phyloP scores from a whole-genome alignment of 805 yeast species.

The Candida argentea region DNA sequence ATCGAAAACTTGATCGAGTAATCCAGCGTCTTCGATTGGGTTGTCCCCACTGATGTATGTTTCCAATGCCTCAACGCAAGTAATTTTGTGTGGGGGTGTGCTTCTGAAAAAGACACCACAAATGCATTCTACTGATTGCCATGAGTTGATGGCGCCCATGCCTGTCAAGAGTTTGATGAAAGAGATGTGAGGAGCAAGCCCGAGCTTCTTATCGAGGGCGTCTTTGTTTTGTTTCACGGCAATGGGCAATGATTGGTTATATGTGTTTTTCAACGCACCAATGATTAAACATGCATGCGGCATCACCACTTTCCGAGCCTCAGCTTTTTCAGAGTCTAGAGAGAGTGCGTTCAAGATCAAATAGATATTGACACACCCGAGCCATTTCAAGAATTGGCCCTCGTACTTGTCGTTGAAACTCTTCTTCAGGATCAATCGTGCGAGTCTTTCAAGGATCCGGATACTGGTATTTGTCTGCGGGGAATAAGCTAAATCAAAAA shows the following conservation, averaged over 20 bases:
- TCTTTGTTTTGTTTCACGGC: neutral
- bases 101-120: constrained; percentile 3
- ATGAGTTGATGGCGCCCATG: neutral
- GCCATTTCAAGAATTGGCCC: constrained; percentile 1
- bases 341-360: no score
- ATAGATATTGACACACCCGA: neutral
- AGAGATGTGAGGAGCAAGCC: neutral
- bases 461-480: neutral
- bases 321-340: neutral
- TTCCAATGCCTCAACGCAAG: no score
- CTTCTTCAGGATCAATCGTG: no score
- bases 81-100: no score
- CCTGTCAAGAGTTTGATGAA: neutral
- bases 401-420: neutral
- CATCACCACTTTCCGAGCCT: neutral
- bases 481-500: constrained; percentile 4
- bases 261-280: no score
- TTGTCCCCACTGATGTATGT: no score
- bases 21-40: no score
- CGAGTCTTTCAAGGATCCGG: neutral
- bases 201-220: neutral
- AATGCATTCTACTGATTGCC: constrained; percentile 1
- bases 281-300: no score
- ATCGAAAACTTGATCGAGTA: no score
- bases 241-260: neutral